phyloP scores from a whole-genome alignment of 1,284 basidiomycete genomes.

The Phellinidium pouzarii region DNA sequence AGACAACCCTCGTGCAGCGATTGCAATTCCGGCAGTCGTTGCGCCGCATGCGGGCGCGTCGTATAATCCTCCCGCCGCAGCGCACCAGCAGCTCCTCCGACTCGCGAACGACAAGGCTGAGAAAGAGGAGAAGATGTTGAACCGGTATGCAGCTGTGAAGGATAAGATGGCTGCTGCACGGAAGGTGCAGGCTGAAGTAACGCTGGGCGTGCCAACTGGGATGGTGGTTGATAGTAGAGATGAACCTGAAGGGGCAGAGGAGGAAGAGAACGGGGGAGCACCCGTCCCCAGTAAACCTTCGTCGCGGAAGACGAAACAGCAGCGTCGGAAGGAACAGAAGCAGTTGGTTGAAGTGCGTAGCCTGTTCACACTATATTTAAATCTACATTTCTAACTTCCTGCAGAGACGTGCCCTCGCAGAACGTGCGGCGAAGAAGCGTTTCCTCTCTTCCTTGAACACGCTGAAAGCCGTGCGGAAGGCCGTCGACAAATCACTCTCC shows the following conservation, averaged over 20 bases:
- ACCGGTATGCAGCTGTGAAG: constrained; percentile 48
- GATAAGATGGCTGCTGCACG: constrained; percentile 50
- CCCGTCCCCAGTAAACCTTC: constrained; percentile 40
- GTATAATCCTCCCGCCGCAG: constrained; percentile 84
- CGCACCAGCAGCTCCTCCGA: constrained; percentile 72
- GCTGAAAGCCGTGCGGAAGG: constrained; percentile 45
- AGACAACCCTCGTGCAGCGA: constrained; percentile 43
- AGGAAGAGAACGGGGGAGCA: constrained; percentile 26
- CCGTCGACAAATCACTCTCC: constrained; percentile 35
- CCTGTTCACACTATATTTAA: background rate
- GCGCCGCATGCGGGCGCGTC: constrained; percentile 83
- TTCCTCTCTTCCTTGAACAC: constrained; percentile 50
- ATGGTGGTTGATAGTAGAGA: constrained; percentile 54
- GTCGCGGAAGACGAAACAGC: constrained; percentile 68
- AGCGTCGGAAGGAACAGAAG: constrained; percentile 57
- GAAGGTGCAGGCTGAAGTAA: constrained; percentile 24
- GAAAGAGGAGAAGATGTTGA: constrained; percentile 46
- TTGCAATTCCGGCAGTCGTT: constrained; percentile 59
- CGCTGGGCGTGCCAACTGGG: constrained; percentile 35
- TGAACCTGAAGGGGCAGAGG: constrained; percentile 30
- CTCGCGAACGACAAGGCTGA: constrained; percentile 67
- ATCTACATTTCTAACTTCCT: constrained; percentile 5
- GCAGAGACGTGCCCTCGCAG: constrained; percentile 59
- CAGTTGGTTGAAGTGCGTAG: constrained; percentile 52
- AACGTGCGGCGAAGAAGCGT: constrained; percentile 51